Evolutionary conservation across 148 eudicot species (phyloP).

Genomic region (Talinum fruticosum): DNA sequence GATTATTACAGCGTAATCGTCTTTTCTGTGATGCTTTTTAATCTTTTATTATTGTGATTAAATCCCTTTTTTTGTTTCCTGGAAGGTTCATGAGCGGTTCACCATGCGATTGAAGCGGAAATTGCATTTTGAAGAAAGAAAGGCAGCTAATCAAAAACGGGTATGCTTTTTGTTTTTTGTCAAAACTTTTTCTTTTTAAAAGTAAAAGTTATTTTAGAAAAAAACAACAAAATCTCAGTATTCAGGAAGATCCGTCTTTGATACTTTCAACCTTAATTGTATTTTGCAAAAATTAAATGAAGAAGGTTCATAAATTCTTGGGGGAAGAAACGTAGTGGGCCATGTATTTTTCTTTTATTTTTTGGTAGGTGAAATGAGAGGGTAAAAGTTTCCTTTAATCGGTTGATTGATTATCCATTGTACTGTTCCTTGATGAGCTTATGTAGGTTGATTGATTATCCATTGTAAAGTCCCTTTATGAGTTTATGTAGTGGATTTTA

Average conservation of each 20-base stretch:
- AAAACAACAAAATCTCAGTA: too few species aligned
- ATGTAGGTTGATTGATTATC: background rate
- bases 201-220: background rate
- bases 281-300: too few species aligned
- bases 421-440: background rate
- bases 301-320: too few species aligned
- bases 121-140: constrained; percentile 66
- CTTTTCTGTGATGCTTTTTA: constrained; percentile 1
- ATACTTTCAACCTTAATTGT: too few species aligned
- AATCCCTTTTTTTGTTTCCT: background rate
- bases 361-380: background rate
- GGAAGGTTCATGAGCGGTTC: constrained; percentile 67
- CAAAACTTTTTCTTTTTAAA: background rate
- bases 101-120: constrained; percentile 59
- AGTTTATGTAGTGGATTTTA: background rate
- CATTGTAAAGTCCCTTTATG: background rate
- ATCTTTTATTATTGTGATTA: background rate
- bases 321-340: background rate
- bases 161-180: constrained; percentile 30
- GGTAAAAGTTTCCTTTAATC: background rate
- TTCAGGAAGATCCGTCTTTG: too few species aligned
- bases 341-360: background rate
- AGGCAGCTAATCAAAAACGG: constrained; percentile 67
- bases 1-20: background rate
- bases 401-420: background rate